phyloP scores from a whole-genome alignment of 1,284 basidiomycete species.

The Leccinum pseudoinsigne region DNA sequence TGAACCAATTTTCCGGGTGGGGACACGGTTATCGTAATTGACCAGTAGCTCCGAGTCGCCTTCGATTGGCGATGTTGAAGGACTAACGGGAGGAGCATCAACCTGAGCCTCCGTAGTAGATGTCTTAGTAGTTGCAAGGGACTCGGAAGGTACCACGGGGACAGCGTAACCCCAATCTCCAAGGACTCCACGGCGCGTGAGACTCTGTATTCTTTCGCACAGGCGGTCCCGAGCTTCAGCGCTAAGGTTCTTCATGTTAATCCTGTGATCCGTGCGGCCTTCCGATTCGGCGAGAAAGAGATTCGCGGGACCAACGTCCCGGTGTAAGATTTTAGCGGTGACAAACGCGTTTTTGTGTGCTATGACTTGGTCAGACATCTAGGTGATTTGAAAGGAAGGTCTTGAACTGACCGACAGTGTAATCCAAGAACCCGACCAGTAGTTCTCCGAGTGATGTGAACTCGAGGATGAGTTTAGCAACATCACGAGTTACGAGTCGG shows the following conservation, averaged over 20 bases:
- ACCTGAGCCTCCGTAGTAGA: background rate
- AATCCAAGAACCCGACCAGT: background rate
- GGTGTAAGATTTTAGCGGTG: background rate
- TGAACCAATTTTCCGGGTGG: background rate
- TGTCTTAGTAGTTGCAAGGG: background rate
- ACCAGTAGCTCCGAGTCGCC: background rate
- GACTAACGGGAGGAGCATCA: background rate
- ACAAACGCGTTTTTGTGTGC: background rate
- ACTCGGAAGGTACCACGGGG: background rate
- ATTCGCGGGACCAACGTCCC: background rate
- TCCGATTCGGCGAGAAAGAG: background rate
- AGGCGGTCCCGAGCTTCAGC: background rate
- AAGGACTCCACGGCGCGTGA: background rate
- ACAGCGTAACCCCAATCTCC: background rate
- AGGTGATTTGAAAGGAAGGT: background rate
- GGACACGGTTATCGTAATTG: slow-evolving; percentile 3
- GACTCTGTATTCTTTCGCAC: background rate
- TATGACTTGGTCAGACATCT: background rate
- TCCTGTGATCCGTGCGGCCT: background rate
- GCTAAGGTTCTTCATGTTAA: background rate
- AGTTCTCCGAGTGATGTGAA: background rate
- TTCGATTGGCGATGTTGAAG: slow-evolving; percentile 2
- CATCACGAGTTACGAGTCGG: background rate
- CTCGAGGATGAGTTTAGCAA: background rate
- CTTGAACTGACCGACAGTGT: background rate